Evolutionary conservation across 768 basidiomycete species (phyloP).

Genomic region (Krasilnikovozyma curviuscula): DNA sequence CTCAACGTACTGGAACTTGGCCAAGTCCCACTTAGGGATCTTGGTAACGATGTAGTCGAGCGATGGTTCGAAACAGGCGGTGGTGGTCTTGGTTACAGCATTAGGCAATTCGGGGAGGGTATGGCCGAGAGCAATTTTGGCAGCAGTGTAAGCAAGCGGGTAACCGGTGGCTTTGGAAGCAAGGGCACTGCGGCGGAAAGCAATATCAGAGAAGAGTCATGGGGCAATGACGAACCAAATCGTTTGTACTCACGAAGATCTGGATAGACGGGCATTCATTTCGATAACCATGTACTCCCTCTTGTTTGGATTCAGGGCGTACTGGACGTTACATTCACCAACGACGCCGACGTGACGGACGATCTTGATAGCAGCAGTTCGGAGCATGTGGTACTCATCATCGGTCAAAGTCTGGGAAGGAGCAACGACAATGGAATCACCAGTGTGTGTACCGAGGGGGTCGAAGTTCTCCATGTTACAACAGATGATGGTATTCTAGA

Average conservation of each 20-base stretch:
- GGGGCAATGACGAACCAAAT: too few species aligned
- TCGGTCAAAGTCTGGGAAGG: slow-evolving; percentile 95
- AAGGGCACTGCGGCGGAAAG: slow-evolving; percentile 43
- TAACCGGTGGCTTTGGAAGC: slow-evolving; percentile 99
- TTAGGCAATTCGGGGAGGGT: slow-evolving; percentile 96
- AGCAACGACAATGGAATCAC: slow-evolving; percentile 97
- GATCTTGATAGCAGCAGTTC: slow-evolving; percentile 90
- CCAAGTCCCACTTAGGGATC: slow-evolving; percentile 98
- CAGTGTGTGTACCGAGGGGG: slow-evolving; percentile 94
- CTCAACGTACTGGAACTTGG: slow-evolving; percentile 89
- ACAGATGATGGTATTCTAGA: slow-evolving; percentile 92
- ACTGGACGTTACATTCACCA: slow-evolving; percentile 75
- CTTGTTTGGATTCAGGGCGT: slow-evolving; percentile 80
- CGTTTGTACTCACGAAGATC: too few species aligned
- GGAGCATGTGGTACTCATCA: slow-evolving; percentile 97
- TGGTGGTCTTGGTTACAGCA: slow-evolving; percentile 97
- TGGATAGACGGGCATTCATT: slow-evolving; percentile 13
- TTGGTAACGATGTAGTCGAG: slow-evolving; percentile 98
- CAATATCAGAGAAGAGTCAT: not conserved
- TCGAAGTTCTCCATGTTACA: slow-evolving; percentile 64
- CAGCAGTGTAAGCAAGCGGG: slow-evolving; percentile 95
- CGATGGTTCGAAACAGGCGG: slow-evolving; percentile 96
- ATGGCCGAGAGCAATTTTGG: slow-evolving; percentile 92
- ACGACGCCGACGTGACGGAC: slow-evolving; percentile 39
- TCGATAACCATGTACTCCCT: slow-evolving; percentile 92